Percentiles rank a stretch among this genome's conserved stretches.
Evolutionary conservation across 129 eudicot species (phyloP).

Genomic region (Centaurea solstitialis): DNA sequence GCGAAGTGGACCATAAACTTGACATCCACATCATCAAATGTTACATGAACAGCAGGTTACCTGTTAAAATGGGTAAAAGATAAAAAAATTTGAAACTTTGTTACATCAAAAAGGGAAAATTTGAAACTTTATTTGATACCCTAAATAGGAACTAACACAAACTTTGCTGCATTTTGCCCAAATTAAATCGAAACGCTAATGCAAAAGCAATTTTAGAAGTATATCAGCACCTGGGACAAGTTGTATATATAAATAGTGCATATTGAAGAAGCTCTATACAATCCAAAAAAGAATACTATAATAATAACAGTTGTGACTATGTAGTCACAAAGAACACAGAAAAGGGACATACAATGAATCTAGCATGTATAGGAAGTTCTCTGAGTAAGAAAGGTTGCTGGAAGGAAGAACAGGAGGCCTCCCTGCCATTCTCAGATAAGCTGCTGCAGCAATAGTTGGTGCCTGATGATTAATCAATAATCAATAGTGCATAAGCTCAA

Average conservation of each 20-base stretch:
- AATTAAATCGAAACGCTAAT: neutral
- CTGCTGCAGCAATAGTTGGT: constrained; percentile 98
- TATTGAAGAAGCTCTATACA: neutral
- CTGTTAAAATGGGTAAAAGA: neutral
- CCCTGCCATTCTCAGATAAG: constrained; percentile 94
- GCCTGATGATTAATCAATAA: constrained; percentile 52
- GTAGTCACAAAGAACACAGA: neutral
- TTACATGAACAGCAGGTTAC: neutral
- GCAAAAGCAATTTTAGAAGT: neutral
- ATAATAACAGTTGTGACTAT: neutral
- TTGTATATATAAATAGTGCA: too few relatives aligned
- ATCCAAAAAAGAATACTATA: neutral
- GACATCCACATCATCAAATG: neutral
- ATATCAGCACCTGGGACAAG: too few relatives aligned
- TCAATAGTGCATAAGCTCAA: constrained; percentile 1
- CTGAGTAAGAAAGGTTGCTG: constrained; percentile 85
- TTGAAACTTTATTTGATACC: neutral
- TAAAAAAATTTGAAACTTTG: neutral
- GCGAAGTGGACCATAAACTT: neutral
- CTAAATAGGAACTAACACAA: neutral
- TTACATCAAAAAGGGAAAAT: neutral
- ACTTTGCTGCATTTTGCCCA: neutral
- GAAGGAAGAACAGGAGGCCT: constrained; percentile 99
- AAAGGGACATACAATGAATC: constrained; percentile 82
- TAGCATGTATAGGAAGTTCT: constrained; percentile 97